Base-by-base conservation (phyloP, 2,329 filamentous ascomycete species). In the Hymenoscyphus linearis region DNA sequence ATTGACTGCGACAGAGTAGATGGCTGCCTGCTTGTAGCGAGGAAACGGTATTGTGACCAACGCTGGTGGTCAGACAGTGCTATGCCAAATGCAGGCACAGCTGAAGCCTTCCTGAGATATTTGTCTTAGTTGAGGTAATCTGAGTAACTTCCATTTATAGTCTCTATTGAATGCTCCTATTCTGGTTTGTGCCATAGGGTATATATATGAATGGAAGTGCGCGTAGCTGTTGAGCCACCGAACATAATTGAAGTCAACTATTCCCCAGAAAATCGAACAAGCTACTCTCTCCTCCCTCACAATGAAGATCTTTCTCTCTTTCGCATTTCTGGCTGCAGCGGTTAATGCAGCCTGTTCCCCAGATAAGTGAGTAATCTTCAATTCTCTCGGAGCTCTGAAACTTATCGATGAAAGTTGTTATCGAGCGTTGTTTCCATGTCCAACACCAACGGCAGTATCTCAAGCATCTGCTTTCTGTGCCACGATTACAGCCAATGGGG, bases 401-500 rank as follows among this genome's bases (percentile, higher is more conserved):
- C 52, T 53, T 53, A 53, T 25, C 5, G n/a, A 25, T 25, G 4
- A 14, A 26, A 40, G 34, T 56, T 56, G 54, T 25, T 56, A 37
- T n/a, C 12, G 54, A 40, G 54, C 54, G 18, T 35, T 56, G 2
- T 58, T 37, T 14, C 31, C 44, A 36, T 58, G 44, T 3, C 56
- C 47, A 22, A 14, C 31, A n/a, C 40, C n/a, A n/a, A 16, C 56
- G n/a, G 26, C 22, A 13, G 16, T 57, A 13, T 52, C 53, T 16
- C 27, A 7, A 57, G 54, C 27, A 16, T 57, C 44, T 34, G 37
- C 40, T 27, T 60, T 52, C 59, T 60, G 53, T 27, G 59, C 5
- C 31, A 54, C 55, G n/a, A 36, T 52, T 26, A 58, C 56, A 5
- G n/a, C 40, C 22, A 52, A 31, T 13, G 47, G 56, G 13, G 22